Evolutionary conservation across 768 basidiomycete genomes (phyloP), one percentile per base, ranked within the genome.

Genomic region (Leccinellum luteum): DNA sequence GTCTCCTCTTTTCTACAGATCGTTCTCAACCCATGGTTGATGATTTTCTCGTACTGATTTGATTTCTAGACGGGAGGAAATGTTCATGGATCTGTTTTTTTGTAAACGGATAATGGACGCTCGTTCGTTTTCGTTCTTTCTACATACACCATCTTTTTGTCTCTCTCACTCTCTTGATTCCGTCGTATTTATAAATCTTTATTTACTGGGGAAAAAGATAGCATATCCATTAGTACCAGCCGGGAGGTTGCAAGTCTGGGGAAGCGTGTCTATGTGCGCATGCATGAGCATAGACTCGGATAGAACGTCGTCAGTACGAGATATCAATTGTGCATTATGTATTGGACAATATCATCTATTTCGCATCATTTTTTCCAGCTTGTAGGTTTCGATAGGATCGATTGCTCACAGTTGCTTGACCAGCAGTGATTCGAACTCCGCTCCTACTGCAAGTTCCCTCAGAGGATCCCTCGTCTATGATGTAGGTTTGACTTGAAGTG

Each of bases 1-100:
- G n/a, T n/a, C 10, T 19, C 41, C 41, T 13, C 31, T 31, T 30
- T 35, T 14, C 14, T 48, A 47, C 15, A 89, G 80, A 87, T 95
- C 55, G 85, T 92, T 19, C 81, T 94, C 43, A 94, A 94, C 64
- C 93, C 91, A 1, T 91, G 88, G 87, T 74, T 93, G 54, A 90
- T 92, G 87, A 89, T 92, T 47, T 93, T 92, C 73, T 86, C 85
- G 0, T 83, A 82, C 23, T 70, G 55, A 73, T 57, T 7, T 9
- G 21, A 38, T 19, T 43, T 19, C 9, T 41, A 17, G 15, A 38
- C n/a, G 9, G 10, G 41, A 19, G 41, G 41, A 38, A n/a, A 28
- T 19, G n/a, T 43, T 43, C 41, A 12, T 43, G 19, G n/a, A n/a
- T 10, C 38, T 19, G 10, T 43, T 43, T 41, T 38, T 43, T 32